Evolutionary conservation across 2,329 filamentous ascomycete genomes (phyloP).

Genomic region (Calonectria crousiana): DNA sequence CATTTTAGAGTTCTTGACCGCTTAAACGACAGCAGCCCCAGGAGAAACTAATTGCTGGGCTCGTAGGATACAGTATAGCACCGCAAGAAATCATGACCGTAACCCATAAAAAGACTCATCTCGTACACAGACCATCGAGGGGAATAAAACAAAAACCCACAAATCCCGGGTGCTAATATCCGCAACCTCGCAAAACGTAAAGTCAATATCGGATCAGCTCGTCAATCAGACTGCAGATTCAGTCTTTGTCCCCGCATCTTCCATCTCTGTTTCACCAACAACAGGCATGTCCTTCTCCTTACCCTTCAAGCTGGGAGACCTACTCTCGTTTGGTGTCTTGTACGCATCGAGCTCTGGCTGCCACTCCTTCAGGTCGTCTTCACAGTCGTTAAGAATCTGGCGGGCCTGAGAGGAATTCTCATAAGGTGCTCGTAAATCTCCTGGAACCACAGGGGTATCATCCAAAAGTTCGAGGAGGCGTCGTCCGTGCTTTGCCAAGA

Average conservation of each 20-base stretch:
- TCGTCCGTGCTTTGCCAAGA: conserved; percentile 91
- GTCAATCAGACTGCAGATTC: background rate
- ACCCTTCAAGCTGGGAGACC: conserved; percentile 40
- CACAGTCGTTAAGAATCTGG: conserved; percentile 91
- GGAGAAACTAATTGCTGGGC: background rate
- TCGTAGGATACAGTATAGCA: conserved; percentile 15
- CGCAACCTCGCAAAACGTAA: background rate
- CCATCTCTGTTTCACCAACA: conserved; percentile 14
- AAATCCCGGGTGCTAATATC: background rate
- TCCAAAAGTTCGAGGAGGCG: conserved; percentile 88
- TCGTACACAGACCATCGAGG: background rate
- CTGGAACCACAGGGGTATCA: conserved; percentile 89
- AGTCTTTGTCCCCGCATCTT: background rate
- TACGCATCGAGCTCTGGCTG: conserved; percentile 57
- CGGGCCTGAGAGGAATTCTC: conserved; percentile 75
- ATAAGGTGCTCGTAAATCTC: conserved; percentile 80
- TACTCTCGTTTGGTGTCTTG: conserved; percentile 37
- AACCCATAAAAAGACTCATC: background rate
- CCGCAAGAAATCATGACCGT: background rate
- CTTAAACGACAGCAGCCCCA: background rate
- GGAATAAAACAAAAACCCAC: background rate
- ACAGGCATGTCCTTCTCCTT: conserved; percentile 42
- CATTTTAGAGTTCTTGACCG: conserved; percentile 1
- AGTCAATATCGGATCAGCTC: background rate
- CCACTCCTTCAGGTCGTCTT: conserved; percentile 88